These are phyloP conservation scores for Pseudogymnoascus sp. DNA, from an alignment of 2,329 filamentous ascomycete genomes.

Conservation along the genomic window DNA sequence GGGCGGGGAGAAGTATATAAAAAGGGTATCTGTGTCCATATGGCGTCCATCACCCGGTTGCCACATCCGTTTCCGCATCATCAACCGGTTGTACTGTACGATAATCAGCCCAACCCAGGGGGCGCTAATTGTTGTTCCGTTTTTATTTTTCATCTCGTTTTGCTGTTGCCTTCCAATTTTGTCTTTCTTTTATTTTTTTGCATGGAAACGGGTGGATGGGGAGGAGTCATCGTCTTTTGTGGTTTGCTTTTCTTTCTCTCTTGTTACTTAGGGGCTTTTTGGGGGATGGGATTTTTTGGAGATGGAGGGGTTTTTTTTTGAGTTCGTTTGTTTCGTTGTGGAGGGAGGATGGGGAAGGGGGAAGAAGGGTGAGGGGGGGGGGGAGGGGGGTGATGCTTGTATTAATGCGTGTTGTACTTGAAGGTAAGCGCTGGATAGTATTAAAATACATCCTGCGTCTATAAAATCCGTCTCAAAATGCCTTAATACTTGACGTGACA, in stretches of 20 bases:
- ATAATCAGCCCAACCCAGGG: not conserved
- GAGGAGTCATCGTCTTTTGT: not conserved
- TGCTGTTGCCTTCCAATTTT: not conserved
- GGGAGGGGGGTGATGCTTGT: not conserved
- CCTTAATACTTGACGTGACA: not conserved
- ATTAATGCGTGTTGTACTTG: constrained; percentile 3
- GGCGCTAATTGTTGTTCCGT: not conserved
- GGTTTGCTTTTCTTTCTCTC: not conserved
- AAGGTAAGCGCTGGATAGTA: not conserved
- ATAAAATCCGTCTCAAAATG: not conserved
- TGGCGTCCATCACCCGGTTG: not conserved
- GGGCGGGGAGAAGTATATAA: not conserved
- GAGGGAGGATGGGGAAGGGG: not conserved
- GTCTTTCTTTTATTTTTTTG: not conserved
- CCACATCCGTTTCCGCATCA: not conserved
- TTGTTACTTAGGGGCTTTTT: not conserved
- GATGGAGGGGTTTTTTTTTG: not conserved
- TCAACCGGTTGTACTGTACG: constrained; percentile 1
- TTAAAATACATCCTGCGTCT: not conserved
- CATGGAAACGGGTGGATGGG: not conserved
- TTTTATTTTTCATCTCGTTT: not conserved
- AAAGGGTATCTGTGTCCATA: constrained; percentile 2
- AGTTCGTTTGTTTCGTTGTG: not conserved
- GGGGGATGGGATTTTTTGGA: not conserved
- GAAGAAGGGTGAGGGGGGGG: no score